Evolutionary conservation across 768 basidiomycete genomes (phyloP), one percentile per base, ranked within the genome.

Genomic region (Cantharellus cinnabarinus): DNA sequence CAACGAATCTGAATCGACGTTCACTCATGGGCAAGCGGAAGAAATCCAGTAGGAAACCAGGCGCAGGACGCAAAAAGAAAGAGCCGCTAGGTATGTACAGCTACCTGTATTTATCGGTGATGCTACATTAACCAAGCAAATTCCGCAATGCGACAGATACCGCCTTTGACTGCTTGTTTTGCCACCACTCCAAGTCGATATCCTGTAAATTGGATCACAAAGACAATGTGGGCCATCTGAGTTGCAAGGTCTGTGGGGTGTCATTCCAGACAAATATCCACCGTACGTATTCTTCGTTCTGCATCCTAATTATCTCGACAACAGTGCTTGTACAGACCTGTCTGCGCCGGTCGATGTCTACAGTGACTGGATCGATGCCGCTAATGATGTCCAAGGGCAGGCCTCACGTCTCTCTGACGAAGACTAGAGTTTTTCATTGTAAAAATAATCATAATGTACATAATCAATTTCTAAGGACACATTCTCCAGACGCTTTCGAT

Each of bases 311-410:
- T 60, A 34, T 40, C 5, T 57, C 56, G 39, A 10, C 35, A 10
- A 50, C 38, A 61, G 41, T 42, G 34, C 37, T 40, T 54, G n/a
- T 15, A 10, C 67, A 91, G 88, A 90, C 68, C 74, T 90, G 57
- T 88, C 87, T 1, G 88, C 89, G 64, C 79, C 88, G 14, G 80
- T 90, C 59, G 88, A 90, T 69, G 85, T 90, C 39, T 90, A 89
- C 68, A 88, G 87, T 4, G 85, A 88, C 67, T 90, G 88, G 88
- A 87, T 89, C 62, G 65, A 62, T 50, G 61, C 61, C 20, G 61
- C 61, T 40, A 58, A 62, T 20, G 61, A 52, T 7, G 50, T 58
- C 41, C 56, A 57, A 38, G 56, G 38, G 5, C 14, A 54, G 35
- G 34, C 52, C 14, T 37, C 5, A 7, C 15, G 56, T 41, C 56